These are phyloP conservation scores for Diaporthe aspalathi DNA, from an alignment of 2,329 filamentous ascomycete genomes.

Conservation along the genomic window DNA sequence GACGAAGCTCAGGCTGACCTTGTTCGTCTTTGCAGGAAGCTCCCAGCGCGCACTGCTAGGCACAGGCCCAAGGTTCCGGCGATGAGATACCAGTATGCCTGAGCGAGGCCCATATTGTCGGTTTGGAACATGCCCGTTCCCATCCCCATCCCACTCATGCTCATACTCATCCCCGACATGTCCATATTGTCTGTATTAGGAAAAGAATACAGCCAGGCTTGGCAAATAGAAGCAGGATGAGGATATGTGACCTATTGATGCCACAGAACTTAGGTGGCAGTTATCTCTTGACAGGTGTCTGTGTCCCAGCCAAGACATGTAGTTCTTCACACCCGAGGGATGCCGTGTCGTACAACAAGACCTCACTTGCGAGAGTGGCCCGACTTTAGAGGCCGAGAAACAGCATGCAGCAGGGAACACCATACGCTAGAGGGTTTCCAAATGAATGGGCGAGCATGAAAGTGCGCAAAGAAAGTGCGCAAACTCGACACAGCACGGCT, in stretches of 20 bases:
- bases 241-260: not conserved
- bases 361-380: not conserved
- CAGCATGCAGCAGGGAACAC: not conserved
- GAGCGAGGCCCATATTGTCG: slow-evolving; percentile 63
- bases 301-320: slow-evolving; percentile 29
- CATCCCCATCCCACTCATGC: slow-evolving; percentile 50
- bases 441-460: not conserved
- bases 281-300: not conserved
- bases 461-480: no score
- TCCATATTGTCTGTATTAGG: slow-evolving; percentile 38
- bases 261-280: not conserved
- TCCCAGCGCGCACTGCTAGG: slow-evolving; percentile 55
- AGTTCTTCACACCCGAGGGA: not conserved
- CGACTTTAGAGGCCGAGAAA: slow-evolving; percentile 3
- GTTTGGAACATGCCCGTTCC: slow-evolving; percentile 55
- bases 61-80: slow-evolving; percentile 60
- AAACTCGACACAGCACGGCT: not conserved
- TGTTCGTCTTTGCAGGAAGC: slow-evolving; percentile 54
- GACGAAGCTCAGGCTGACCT: slow-evolving; percentile 51
- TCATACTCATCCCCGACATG: slow-evolving; percentile 38
- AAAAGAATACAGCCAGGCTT: not conserved
- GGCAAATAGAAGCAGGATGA: not conserved
- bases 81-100: slow-evolving; percentile 70
- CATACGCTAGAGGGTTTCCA: not conserved
- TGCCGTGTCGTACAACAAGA: not conserved